Base-by-base conservation (phyloP, 2,329 filamentous ascomycete genomes). In the Pseudocercospora ulei region DNA sequence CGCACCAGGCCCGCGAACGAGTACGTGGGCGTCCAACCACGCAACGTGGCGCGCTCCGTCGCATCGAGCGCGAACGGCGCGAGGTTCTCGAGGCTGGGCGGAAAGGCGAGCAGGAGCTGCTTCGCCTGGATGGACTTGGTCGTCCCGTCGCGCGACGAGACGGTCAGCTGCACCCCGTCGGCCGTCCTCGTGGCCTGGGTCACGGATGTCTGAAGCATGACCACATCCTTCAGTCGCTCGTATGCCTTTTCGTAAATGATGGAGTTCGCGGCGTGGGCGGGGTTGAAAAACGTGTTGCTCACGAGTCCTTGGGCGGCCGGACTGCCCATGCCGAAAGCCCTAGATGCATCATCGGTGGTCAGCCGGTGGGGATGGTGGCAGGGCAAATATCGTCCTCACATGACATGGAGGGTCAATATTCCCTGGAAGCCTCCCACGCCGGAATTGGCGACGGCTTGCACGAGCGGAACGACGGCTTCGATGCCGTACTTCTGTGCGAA, bases 401-500 rank as follows among this genome's bases (percentile, higher is more conserved):
- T 35, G 3, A 43, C 31, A 17, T 43, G 28, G 4, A 43, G 11
- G 3, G 19, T 22, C n/a, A 38, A 27, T 12, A 36, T 36, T 26
- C 36, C 26, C 7, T 34, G 23, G 8, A 43, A 19, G 1, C 37
- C 41, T 5, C 41, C 41, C 7, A 43, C 37, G 1, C 41, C 37
- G 0, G 39, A 30, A 16, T 31, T 38, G 8, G 36, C 30, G 11
- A 39, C 31, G 2, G 30, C 14, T 6, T 39, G 30, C 14, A 39
- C 18, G 4, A 30, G 12, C 4, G 41, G 36, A 11, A 30, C 25
- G 2, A 11, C 5, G 17, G 27, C 23, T 18, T 40, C 20, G 19
- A 44, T 17, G 11, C 30, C 38, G 17, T 44, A 36, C 33, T 38
- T 40, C n/a, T 35, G 9, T 7, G 19, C 33, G 14, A 44, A 44